Percentiles rank a stretch among this genome's conserved stretches.
These are phyloP conservation scores for Calonectria pauciramosa DNA, from an alignment of 2,329 filamentous ascomycete genomes.

Conservation along the genomic window DNA sequence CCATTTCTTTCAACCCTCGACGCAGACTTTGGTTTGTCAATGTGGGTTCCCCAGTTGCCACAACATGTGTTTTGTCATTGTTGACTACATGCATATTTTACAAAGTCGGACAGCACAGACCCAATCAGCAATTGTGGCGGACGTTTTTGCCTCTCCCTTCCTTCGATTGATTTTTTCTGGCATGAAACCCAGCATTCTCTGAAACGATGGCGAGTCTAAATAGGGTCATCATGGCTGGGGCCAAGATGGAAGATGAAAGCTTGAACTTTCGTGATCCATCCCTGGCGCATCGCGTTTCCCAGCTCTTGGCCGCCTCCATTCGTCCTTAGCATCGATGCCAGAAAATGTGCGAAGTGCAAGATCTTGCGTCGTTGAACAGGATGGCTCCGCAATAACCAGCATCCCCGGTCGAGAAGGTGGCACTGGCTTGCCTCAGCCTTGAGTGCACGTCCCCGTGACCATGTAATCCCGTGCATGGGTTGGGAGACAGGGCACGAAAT, in stretches of 20 bases:
- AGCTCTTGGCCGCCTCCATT: background rate
- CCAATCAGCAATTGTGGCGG: background rate
- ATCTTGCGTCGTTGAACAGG: conserved; percentile 10
- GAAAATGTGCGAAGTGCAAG: background rate
- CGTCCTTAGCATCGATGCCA: background rate
- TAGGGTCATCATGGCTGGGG: background rate
- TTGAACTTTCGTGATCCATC: background rate
- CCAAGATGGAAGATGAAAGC: background rate
- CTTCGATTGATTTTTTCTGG: background rate
- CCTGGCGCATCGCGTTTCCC: background rate
- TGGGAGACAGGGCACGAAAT: background rate
- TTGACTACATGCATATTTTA: background rate
- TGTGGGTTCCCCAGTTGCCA: background rate
- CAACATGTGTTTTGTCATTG: background rate
- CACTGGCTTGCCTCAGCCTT: conserved; percentile 1
- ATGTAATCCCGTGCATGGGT: background rate
- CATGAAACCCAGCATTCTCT: background rate
- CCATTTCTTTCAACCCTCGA: background rate
- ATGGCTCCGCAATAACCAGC: conserved; percentile 17
- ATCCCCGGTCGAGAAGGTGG: conserved; percentile 20
- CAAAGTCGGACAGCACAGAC: background rate
- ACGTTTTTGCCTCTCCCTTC: background rate
- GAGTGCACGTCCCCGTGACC: conserved; percentile 11
- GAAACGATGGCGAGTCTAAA: background rate
- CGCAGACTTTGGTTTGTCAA: background rate